Conservation (phyloP, 306 rosid genomes). For the Castanea mollissima region DNA sequence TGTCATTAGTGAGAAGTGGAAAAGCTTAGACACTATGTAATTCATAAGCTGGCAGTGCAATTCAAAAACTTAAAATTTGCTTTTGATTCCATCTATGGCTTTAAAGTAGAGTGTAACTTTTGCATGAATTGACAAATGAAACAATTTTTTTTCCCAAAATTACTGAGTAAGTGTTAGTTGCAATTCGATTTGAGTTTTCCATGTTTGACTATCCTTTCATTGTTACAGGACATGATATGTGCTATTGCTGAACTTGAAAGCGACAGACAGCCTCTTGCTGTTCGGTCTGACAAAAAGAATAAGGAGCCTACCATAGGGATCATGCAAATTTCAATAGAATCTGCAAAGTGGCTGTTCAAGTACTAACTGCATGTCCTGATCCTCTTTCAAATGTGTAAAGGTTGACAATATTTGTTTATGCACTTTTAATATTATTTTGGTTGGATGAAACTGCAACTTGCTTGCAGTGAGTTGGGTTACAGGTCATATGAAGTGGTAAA, state of each 20-base stretch:
- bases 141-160: neutral
- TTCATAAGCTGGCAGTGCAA: neutral
- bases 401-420: constrained; percentile 1
- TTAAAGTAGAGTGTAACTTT: neutral
- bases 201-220: constrained; percentile 8
- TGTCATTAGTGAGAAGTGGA: neutral
- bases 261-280: constrained; percentile 70
- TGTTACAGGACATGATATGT: constrained; percentile 70
- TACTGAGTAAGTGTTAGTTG: neutral
- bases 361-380: constrained; percentile 22
- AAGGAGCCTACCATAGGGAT: constrained; percentile 58
- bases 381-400: constrained; percentile 16
- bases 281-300: constrained; percentile 32
- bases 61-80: neutral
- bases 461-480: constrained; percentile 64
- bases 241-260: constrained; percentile 87
- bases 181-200: neutral
- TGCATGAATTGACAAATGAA: neutral
- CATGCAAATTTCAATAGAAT: constrained; percentile 67
- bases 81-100: neutral
- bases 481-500: constrained; percentile 37
- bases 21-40: neutral
- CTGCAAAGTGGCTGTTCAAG: constrained; percentile 63
- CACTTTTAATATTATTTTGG: constrained; percentile 3
- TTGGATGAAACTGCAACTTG: constrained; percentile 26